Conservation (phyloP, 1,284 basidiomycete species). For the Sanguinoderma infundibulare region DNA sequence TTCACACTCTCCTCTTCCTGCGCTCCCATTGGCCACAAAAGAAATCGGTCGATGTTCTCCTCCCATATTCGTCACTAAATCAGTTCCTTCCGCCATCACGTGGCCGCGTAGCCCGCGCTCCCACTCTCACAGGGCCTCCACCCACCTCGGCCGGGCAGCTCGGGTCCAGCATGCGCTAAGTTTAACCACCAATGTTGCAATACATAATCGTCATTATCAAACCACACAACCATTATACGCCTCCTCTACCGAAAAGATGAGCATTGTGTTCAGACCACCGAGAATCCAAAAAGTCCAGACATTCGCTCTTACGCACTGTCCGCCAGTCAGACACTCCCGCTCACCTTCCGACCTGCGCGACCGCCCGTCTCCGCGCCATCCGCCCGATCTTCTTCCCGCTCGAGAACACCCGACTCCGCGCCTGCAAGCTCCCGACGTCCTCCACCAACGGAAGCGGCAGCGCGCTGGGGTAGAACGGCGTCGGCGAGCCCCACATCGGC, state of each 20-base stretch:
- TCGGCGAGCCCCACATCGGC: constrained; percentile 29
- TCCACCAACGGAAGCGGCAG: constrained; percentile 29
- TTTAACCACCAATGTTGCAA: not conserved
- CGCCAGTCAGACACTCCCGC: not conserved
- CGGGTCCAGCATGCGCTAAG: not conserved
- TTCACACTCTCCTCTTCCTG: constrained; percentile 12
- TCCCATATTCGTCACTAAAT: constrained; percentile 5
- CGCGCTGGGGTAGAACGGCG: constrained; percentile 28
- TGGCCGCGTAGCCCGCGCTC: constrained; percentile 16
- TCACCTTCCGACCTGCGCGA: constrained; percentile 20
- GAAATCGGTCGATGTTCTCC: constrained; percentile 33
- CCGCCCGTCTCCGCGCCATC: constrained; percentile 11
- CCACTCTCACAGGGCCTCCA: not conserved
- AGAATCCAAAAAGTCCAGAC: not conserved
- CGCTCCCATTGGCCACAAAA: constrained; percentile 29
- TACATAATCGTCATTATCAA: not conserved
- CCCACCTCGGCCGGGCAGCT: too few relatives aligned
- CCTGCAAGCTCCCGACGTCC: constrained; percentile 13
- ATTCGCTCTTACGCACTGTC: too few relatives aligned
- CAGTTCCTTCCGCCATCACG: constrained; percentile 8
- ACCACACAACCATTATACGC: not conserved
- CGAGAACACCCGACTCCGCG: constrained; percentile 14
- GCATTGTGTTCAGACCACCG: too few relatives aligned
- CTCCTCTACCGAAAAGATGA: too few relatives aligned
- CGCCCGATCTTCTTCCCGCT: constrained; percentile 14